Percentiles rank a stretch among this genome's conserved stretches.
These are phyloP conservation scores for Fusarium sp. DNA, from an alignment of 2,329 filamentous ascomycete species.

Conservation along the genomic window DNA sequence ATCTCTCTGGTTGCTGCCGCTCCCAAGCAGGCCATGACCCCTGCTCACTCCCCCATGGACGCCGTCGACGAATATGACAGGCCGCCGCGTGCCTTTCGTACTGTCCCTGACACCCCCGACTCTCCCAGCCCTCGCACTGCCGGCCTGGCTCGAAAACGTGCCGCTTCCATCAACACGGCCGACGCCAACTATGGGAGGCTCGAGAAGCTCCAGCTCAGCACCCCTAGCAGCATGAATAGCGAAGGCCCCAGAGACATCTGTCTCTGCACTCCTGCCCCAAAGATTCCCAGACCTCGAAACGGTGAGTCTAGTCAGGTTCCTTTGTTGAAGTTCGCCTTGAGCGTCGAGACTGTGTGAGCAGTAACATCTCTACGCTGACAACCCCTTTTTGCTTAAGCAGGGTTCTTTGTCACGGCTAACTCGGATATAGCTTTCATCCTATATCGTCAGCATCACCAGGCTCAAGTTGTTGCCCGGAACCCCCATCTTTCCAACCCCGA, in stretches of 20 bases:
- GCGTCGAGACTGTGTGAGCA: conserved; percentile 9
- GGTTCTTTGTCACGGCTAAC: conserved; percentile 39
- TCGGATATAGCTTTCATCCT: conserved; percentile 86
- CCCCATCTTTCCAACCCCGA: conserved; percentile 95
- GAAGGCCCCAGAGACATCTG: conserved; percentile 61
- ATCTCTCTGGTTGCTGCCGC: conserved; percentile 41
- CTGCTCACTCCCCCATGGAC: conserved; percentile 40
- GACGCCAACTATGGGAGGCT: conserved; percentile 55
- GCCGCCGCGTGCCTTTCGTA: conserved; percentile 31
- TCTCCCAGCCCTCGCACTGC: conserved; percentile 43
- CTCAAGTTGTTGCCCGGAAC: conserved; percentile 81
- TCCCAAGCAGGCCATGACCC: conserved; percentile 39
- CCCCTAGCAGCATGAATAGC: conserved; percentile 45
- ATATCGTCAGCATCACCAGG: conserved; percentile 93
- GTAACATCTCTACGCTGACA: conserved; percentile 3
- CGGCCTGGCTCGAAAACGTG: conserved; percentile 55
- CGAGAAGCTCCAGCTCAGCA: conserved; percentile 46
- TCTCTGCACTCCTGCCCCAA: conserved; percentile 67
- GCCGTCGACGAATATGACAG: conserved; percentile 41
- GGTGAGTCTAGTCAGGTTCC: conserved; percentile 57
- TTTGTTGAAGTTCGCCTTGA: conserved; percentile 23
- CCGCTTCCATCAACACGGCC: conserved; percentile 58
- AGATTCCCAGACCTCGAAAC: conserved; percentile 69
- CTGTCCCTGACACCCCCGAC: conserved; percentile 37
- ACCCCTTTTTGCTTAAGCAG: neutral